phyloP scores from a whole-genome alignment of 495 filamentous ascomycete genomes.

The Extremus antarcticus region DNA sequence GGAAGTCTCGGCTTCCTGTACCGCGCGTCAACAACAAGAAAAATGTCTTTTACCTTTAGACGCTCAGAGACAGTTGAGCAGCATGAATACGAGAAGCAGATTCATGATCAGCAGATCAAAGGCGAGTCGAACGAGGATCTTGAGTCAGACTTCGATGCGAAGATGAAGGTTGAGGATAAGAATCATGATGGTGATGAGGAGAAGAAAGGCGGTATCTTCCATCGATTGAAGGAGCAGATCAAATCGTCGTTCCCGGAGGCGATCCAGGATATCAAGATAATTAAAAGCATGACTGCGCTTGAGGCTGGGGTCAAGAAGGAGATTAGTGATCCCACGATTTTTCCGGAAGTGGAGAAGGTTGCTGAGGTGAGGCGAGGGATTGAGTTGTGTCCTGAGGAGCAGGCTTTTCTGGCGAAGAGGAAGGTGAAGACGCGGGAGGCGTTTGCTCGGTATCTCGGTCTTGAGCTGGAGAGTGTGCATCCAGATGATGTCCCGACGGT shows the following conservation, averaged over 20 bases:
- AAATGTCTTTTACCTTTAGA: no score
- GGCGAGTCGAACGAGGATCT: no score
- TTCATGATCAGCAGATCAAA: no score
- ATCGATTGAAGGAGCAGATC: neutral
- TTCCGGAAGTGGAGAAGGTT: constrained; percentile 20
- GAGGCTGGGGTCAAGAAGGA: constrained; percentile 10
- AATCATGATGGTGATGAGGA: neutral
- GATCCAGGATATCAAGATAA: constrained; percentile 10
- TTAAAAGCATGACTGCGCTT: constrained; percentile 9
- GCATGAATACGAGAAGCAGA: no score
- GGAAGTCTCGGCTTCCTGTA: no score
- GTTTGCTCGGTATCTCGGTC: constrained; percentile 24
- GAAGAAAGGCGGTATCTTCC: neutral
- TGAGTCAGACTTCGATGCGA: no score
- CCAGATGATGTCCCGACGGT: constrained; percentile 24
- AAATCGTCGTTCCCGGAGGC: constrained; percentile 9
- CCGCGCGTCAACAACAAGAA: no score
- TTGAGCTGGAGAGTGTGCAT: constrained; percentile 20
- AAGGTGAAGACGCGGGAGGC: constrained; percentile 19
- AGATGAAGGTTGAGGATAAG: no score
- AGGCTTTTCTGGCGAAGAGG: constrained; percentile 10
- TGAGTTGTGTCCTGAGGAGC: constrained; percentile 20
- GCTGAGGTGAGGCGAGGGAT: constrained; percentile 21
- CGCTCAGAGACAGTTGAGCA: no score
- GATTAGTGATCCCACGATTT: constrained; percentile 15